These are phyloP conservation scores for Sporopachydermia lactativora DNA, from an alignment of 805 yeast genomes.

Conservation along the genomic window DNA sequence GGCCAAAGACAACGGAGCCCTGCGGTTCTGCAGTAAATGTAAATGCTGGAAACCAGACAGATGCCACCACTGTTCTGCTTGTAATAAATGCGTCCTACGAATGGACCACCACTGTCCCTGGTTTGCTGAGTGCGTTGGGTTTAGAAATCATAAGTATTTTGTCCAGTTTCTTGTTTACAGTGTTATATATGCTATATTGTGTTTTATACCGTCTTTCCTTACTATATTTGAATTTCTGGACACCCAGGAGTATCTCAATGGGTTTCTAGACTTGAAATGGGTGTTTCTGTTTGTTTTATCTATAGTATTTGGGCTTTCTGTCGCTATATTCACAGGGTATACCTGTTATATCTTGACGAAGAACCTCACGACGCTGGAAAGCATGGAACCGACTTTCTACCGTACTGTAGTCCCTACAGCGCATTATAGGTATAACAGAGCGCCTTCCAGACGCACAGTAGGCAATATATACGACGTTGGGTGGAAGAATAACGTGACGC, in stretches of 20 bases:
- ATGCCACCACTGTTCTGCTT: conserved; percentile 64
- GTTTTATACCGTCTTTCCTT: conserved; percentile 25
- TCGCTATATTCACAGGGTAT: conserved; percentile 35
- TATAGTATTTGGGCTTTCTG: conserved; percentile 38
- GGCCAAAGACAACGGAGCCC: conserved; percentile 34
- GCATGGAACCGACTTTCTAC: conserved; percentile 25
- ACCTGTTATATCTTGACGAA: conserved; percentile 41
- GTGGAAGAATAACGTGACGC: conserved; percentile 38
- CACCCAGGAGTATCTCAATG: conserved; percentile 24
- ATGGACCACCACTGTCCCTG: conserved; percentile 79
- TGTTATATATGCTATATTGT: conserved; percentile 30
- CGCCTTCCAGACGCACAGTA: conserved; percentile 28
- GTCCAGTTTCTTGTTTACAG: conserved; percentile 55
- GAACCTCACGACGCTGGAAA: conserved; percentile 76
- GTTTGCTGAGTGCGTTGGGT: conserved; percentile 85
- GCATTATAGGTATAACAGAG: conserved; percentile 24
- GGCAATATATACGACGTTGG: conserved; percentile 79
- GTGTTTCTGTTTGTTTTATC: conserved; percentile 46
- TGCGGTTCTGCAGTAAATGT: conserved; percentile 57
- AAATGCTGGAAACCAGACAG: conserved; percentile 55
- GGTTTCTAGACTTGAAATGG: conserved; percentile 39
- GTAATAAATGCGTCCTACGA: conserved; percentile 49
- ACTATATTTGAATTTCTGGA: conserved; percentile 35
- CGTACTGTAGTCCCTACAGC: conserved; percentile 20
- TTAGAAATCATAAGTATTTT: conserved; percentile 64